Base-by-base conservation (phyloP, 495 filamentous ascomycete genomes). In the Tricharina praecox region DNA sequence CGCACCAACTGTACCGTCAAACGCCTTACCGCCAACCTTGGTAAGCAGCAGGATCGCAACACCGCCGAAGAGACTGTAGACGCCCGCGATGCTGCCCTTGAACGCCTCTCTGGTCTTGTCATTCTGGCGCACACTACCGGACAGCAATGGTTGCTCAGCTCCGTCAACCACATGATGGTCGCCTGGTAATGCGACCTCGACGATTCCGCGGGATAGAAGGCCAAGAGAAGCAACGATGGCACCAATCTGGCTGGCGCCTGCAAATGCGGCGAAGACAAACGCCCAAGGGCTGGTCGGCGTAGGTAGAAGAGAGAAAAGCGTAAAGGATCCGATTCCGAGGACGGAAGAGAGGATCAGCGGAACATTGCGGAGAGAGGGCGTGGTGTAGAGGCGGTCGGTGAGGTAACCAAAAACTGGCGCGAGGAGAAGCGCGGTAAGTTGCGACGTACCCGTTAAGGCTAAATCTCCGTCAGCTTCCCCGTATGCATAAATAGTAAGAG, bases 191-290 rank as follows among this genome's bases (percentile, higher is more conserved):
- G 45, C 19, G 18, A 65, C 70, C 24, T 76, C 69, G 26, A 93
- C 66, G 28, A 95, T 78, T 2, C 82, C 86, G 4, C 77, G 74
- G 19, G 80, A 84, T 4, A 97, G 68, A 0, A 93, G 76, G 0
- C 82, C 85, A 13, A 97, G 68, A 49, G 82, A 88, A 62, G 86
- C 92, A 0, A 97, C 90, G 49, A 97, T 95, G 9, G 85, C 77
- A 4, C 88, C 92, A 47, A 97, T 96, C 63, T 97, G 92, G 51
- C 79, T 85, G 43, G 92, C 71, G 1, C 90, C 90, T 18, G 95
- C 70, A 10, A 93, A 60, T 2, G 77, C 73, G 45, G 85, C 84
- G 15, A 85, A 69, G n/a, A 82, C 34, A 56, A 93, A 85, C 2
- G 88, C 76, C 10, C 64, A 70, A 0, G 73, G 68, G 30, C 66